Evolutionary conservation across 2,329 filamentous ascomycete genomes (phyloP).

Genomic region (Aureobasidium sp.): DNA sequence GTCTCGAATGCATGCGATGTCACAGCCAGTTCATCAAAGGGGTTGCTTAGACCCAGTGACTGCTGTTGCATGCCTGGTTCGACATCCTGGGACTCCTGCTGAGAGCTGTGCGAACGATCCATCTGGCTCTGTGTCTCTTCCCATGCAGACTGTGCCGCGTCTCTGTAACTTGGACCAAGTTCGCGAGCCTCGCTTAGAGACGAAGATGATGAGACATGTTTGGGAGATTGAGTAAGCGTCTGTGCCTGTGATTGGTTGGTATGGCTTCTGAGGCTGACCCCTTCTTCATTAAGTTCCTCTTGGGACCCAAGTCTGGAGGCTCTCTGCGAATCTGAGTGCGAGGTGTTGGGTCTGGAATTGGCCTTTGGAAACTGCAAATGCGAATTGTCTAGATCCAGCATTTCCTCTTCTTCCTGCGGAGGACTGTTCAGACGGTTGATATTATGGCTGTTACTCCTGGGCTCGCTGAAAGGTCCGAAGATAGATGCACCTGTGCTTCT

Average conservation of each 20-base stretch:
- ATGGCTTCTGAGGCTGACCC: not conserved
- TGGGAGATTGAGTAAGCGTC: not conserved
- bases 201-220: not conserved
- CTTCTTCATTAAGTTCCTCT: not conserved
- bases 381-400: not conserved
- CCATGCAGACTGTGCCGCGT: not conserved
- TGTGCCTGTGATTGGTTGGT: not conserved
- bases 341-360: not conserved
- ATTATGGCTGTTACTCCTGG: not conserved
- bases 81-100: not conserved
- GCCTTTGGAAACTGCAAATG: not conserved
- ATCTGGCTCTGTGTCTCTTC: not conserved
- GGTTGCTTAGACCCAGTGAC: not conserved
- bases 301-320: not conserved
- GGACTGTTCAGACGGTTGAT: not conserved
- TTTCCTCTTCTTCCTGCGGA: slow-evolving; percentile 4
- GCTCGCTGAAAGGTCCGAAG: not conserved
- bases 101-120: not conserved
- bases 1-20: not conserved
- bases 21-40: not conserved
- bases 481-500: not conserved
- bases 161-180: not conserved
- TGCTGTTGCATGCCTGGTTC: not conserved
- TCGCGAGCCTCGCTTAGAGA: not conserved
- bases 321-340: not conserved